phyloP scores from a whole-genome alignment of 2,329 filamentous ascomycete genomes.

The Claviceps sp. region DNA sequence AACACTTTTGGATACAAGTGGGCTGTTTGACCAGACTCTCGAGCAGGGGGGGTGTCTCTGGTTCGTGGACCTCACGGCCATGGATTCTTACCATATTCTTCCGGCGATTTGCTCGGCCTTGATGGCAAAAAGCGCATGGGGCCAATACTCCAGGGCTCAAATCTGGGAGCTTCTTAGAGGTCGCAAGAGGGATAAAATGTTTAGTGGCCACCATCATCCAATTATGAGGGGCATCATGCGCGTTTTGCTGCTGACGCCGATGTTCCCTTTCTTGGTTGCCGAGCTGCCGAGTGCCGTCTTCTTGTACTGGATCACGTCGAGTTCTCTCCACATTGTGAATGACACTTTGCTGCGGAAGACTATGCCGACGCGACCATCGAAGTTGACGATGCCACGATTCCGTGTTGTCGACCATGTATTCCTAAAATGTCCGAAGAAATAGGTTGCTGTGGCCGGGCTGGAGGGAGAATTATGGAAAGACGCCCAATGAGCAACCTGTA shows the following conservation, averaged over 20 bases:
- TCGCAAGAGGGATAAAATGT: too few relatives aligned
- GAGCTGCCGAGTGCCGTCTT: conserved; percentile 27
- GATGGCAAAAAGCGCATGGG: conserved; percentile 17
- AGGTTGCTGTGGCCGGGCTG: too few relatives aligned
- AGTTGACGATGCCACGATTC: conserved; percentile 6
- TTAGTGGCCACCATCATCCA: too few relatives aligned
- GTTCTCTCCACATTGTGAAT: conserved; percentile 22
- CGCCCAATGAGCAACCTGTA: too few relatives aligned
- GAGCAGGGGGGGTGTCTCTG: conserved; percentile 38
- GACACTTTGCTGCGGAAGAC: conserved; percentile 15
- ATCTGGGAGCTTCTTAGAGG: neutral
- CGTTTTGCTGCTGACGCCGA: conserved; percentile 18
- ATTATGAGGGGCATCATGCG: conserved; percentile 16
- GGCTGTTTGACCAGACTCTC: conserved; percentile 26
- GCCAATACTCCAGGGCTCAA: conserved; percentile 15
- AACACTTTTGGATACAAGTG: conserved; percentile 12
- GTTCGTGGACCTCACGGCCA: conserved; percentile 39
- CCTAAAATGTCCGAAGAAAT: too few relatives aligned
- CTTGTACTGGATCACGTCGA: conserved; percentile 26
- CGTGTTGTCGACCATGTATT: too few relatives aligned
- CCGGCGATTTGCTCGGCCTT: conserved; percentile 24
- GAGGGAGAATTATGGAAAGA: too few relatives aligned
- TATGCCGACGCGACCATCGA: conserved; percentile 9
- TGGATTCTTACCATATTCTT: conserved; percentile 37
- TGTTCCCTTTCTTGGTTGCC: conserved; percentile 20